Evolutionary conservation across 345 rosid species (phyloP).

Genomic region (Rhizophora mangle): DNA sequence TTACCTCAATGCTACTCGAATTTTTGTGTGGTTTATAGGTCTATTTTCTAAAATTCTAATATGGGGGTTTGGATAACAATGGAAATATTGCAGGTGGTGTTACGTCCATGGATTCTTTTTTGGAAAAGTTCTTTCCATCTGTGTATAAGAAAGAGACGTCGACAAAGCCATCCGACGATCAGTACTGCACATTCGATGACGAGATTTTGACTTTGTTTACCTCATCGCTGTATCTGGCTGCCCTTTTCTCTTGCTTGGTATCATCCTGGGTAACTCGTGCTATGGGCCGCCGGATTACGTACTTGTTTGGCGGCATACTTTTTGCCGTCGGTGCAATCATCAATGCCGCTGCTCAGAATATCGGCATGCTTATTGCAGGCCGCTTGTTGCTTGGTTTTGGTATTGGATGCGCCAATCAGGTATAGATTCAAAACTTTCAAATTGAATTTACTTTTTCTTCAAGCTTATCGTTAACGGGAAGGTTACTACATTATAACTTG

Average conservation of each 20-base stretch:
- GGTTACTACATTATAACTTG: too few species aligned
- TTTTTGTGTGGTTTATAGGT: too few species aligned
- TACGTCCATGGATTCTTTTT: constrained; percentile 38
- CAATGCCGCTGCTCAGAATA: constrained; percentile 24
- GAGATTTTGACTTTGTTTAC: constrained; percentile 39
- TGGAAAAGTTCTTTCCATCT: constrained; percentile 31
- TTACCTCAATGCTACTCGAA: too few species aligned
- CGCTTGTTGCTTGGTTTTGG: constrained; percentile 36
- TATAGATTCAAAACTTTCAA: background rate
- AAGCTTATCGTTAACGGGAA: too few species aligned
- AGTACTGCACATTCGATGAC: constrained; percentile 37
- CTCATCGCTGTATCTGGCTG: constrained; percentile 39
- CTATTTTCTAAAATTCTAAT: too few species aligned
- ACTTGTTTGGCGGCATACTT: constrained; percentile 24
- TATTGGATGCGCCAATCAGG: constrained; percentile 42
- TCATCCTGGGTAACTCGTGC: constrained; percentile 16
- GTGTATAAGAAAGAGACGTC: constrained; percentile 29
- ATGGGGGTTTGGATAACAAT: too few species aligned
- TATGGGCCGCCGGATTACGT: constrained; percentile 25
- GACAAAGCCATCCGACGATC: constrained; percentile 26
- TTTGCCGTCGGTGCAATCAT: constrained; percentile 30
- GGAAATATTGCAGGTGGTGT: constrained; percentile 32
- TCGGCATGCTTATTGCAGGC: constrained; percentile 36
- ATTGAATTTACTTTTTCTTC: too few species aligned
- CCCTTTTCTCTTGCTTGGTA: constrained; percentile 23